Percentiles rank a stretch among this genome's conserved stretches.
Conservation (phyloP, 2,329 filamentous ascomycete genomes). For the Juglanconis oblonga region DNA sequence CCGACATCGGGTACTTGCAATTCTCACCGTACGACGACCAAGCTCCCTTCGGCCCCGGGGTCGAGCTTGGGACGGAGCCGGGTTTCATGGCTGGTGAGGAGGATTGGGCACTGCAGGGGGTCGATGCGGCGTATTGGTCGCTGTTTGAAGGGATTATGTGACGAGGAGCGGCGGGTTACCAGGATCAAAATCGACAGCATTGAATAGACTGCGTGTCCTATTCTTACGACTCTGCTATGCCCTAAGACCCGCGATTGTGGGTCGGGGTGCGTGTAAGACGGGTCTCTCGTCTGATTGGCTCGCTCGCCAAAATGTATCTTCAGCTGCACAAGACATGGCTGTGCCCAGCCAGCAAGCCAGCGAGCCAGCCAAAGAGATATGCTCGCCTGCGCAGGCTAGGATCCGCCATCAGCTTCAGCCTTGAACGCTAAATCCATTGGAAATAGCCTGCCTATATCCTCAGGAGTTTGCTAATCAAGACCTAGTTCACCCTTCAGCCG, state of each 20-base stretch:
- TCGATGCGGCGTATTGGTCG: slow-evolving; percentile 22
- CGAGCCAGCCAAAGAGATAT: no score
- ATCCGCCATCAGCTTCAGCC: not conserved
- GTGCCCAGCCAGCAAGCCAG: not conserved
- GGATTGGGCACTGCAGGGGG: slow-evolving; percentile 22
- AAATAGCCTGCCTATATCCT: not conserved
- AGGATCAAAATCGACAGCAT: no score
- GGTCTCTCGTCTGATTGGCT: not conserved
- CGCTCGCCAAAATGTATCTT: slow-evolving; percentile 1
- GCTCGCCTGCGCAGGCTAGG: not conserved
- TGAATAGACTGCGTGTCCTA: no score
- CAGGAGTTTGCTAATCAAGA: not conserved
- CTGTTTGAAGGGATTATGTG: slow-evolving; percentile 17
- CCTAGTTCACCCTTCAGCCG: not conserved
- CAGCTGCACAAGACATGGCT: not conserved
- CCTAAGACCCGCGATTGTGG: no score
- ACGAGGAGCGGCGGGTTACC: not conserved
- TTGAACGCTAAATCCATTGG: no score
- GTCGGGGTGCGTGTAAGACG: no score
- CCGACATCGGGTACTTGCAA: slow-evolving; percentile 1
- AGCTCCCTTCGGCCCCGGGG: slow-evolving; percentile 1
- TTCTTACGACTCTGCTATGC: no score
- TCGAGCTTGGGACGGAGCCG: not conserved
- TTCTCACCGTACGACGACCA: slow-evolving; percentile 9
- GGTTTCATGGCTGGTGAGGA: slow-evolving; percentile 22